These are phyloP conservation scores for Globisporangium iwayamae DNA, from an alignment of 352 stramenopile species.

Conservation along the genomic window DNA sequence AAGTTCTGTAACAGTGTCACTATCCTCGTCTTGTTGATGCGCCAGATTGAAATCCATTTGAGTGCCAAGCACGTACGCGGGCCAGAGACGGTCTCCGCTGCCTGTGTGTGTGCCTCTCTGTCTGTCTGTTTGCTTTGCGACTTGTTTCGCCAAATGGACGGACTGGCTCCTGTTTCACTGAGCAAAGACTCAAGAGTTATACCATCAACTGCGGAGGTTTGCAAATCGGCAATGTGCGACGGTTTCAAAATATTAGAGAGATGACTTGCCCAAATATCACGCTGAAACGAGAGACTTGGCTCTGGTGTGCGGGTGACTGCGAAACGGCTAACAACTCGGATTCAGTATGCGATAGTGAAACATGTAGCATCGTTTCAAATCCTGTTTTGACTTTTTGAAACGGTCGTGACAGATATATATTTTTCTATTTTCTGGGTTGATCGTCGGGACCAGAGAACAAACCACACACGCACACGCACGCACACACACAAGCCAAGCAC, in stretches of 20 bases:
- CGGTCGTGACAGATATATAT: background rate
- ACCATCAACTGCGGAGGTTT: background rate
- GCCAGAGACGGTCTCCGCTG: background rate
- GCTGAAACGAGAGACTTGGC: background rate
- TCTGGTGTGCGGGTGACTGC: no score
- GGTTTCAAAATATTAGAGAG: background rate
- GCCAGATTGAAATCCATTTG: background rate
- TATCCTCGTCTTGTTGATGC: background rate
- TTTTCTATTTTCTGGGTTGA: slow-evolving; percentile 3
- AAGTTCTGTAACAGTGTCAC: no score
- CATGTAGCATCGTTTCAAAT: background rate
- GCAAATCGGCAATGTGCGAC: background rate
- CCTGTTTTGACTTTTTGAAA: background rate
- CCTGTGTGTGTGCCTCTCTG: no score
- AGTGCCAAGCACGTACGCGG: slow-evolving; percentile 5
- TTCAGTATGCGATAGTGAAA: background rate
- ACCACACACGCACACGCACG: background rate
- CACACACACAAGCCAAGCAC: no score
- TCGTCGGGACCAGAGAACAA: slow-evolving; percentile 1
- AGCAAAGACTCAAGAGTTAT: background rate
- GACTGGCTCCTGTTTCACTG: no score
- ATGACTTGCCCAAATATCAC: no score
- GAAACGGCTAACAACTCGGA: background rate
- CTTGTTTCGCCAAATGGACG: no score
- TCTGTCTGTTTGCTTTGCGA: background rate